Evolutionary conservation across 345 rosid genomes (phyloP).

Genomic region (Geranium brycei): DNA sequence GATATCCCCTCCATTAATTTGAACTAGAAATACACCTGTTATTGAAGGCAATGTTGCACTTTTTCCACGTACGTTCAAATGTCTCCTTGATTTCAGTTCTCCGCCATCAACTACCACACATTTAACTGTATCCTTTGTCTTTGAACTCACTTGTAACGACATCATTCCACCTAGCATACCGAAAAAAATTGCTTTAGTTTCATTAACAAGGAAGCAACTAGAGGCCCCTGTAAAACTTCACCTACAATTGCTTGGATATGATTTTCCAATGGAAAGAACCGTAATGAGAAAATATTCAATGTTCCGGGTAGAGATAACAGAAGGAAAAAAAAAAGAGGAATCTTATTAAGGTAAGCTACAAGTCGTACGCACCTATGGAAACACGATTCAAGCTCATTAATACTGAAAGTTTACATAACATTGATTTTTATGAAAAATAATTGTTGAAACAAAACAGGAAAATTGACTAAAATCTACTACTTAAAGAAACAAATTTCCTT

Average conservation of each 20-base stretch:
- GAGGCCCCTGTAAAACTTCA: neutral
- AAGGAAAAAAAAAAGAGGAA: neutral
- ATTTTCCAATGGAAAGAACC: neutral
- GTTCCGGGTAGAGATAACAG: neutral
- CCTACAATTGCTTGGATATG: neutral
- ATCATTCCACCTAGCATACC: conserved; percentile 82
- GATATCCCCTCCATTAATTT: neutral
- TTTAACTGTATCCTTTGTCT: conserved; percentile 59
- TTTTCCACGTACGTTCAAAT: conserved; percentile 91
- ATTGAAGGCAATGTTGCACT: conserved; percentile 92
- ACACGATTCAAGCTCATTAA: neutral
- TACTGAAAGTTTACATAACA: neutral
- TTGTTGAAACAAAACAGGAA: neutral
- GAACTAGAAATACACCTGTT: conserved; percentile 43
- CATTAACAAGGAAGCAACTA: neutral
- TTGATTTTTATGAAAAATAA: too few species aligned
- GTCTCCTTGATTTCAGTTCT: conserved; percentile 91
- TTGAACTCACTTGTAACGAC: conserved; percentile 75
- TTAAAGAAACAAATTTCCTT: neutral
- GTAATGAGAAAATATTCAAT: neutral
- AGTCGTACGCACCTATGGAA: neutral
- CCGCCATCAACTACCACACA: conserved; percentile 84
- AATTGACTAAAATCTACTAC: neutral
- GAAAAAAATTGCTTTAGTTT: conserved; percentile 8
- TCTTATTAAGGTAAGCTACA: too few species aligned